These are phyloP conservation scores for Berberis thunbergii DNA, from an alignment of 164 flowering plant genomes.

Conservation along the genomic window DNA sequence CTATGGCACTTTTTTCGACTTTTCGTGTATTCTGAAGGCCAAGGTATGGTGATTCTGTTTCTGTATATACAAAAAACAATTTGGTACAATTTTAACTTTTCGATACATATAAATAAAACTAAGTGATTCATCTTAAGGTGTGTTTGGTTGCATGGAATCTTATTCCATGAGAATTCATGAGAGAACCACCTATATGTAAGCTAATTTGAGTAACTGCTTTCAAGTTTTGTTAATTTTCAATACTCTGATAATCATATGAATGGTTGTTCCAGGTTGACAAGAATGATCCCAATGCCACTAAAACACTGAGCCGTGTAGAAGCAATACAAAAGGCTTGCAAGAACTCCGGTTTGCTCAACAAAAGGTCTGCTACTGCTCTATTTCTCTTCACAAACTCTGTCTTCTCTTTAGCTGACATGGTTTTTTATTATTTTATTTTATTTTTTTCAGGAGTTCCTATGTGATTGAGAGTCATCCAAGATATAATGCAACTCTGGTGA, in stretches of 20 bases:
- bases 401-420: too few relatives aligned
- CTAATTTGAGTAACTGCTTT: too few relatives aligned
- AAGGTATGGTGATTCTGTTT: conserved; percentile 44
- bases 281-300: conserved; percentile 58
- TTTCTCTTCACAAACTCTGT: background rate
- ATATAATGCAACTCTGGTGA: conserved; percentile 30
- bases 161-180: too few relatives aligned
- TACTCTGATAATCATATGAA: too few relatives aligned
- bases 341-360: conserved; percentile 48
- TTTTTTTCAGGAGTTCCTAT: conserved; percentile 42
- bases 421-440: conserved; percentile 1
- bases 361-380: conserved; percentile 29
- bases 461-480: conserved; percentile 23
- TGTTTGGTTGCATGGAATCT: too few relatives aligned
- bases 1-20: conserved; percentile 82
- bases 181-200: too few relatives aligned
- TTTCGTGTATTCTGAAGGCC: conserved; percentile 61
- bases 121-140: too few relatives aligned
- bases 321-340: conserved; percentile 51
- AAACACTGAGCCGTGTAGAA: conserved; percentile 48
- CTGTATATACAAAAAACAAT: background rate
- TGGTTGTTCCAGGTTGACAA: conserved; percentile 41
- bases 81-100: too few relatives aligned
- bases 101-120: too few relatives aligned
- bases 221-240: too few relatives aligned